These are phyloP conservation scores for Chlorophyllum brunneum DNA, from an alignment of 768 basidiomycete genomes.

Conservation along the genomic window DNA sequence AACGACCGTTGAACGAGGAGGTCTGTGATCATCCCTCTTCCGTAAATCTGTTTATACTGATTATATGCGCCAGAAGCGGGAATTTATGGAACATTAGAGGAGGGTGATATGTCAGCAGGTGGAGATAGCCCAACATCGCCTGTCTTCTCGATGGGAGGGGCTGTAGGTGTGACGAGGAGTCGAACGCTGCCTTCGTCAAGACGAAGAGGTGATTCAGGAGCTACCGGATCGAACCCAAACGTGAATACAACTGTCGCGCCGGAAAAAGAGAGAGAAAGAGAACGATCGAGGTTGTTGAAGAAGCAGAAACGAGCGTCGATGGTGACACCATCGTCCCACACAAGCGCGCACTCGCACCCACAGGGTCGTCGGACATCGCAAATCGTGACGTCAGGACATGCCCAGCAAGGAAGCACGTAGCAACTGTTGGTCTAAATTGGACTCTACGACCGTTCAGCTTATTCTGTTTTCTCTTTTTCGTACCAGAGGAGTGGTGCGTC, in stretches of 20 bases:
- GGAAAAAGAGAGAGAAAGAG: conserved; percentile 7
- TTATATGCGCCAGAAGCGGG: background rate
- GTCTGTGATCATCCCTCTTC: conserved; percentile 17
- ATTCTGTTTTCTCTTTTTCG: background rate
- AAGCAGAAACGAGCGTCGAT: conserved; percentile 13
- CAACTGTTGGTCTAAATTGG: too few species aligned
- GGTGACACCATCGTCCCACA: background rate
- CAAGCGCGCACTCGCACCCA: background rate
- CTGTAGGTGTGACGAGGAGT: conserved; percentile 50
- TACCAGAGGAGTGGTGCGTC: background rate
- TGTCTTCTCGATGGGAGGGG: conserved; percentile 24
- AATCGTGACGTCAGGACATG: background rate
- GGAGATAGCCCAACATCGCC: conserved; percentile 37
- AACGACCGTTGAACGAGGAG: conserved; percentile 49
- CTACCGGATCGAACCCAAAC: conserved; percentile 7
- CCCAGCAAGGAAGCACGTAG: conserved; percentile 1
- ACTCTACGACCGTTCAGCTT: background rate
- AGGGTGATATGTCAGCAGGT: conserved; percentile 44
- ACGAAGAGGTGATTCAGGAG: conserved; percentile 20
- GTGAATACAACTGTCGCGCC: conserved; percentile 3
- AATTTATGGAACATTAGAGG: conserved; percentile 12
- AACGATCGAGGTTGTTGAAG: conserved; percentile 12
- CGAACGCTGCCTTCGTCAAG: conserved; percentile 56
- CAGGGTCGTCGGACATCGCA: conserved; percentile 14
- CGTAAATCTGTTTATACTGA: background rate